A percentile compares a stretch with the other conserved stretches of the same genome.
phyloP scores from a whole-genome alignment of 495 filamentous ascomycete species.

The Terfezia boudieri region DNA sequence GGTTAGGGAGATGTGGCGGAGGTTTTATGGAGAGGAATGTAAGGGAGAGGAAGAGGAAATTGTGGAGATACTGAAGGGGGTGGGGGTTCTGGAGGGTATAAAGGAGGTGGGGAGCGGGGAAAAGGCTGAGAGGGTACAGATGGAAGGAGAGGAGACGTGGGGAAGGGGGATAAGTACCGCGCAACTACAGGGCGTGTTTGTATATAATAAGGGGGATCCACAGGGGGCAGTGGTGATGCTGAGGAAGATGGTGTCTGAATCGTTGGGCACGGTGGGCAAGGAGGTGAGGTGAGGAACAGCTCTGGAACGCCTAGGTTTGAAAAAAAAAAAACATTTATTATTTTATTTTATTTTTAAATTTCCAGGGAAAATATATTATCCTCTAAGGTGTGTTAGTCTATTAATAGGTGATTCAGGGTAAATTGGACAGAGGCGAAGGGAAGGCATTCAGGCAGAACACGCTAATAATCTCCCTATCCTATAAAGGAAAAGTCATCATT shows the following conservation, averaged over 20 bases:
- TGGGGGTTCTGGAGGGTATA: conserved; percentile 29
- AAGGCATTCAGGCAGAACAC: no score
- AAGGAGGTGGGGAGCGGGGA: conserved; percentile 25
- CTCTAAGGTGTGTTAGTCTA: no score
- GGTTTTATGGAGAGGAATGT: conserved; percentile 55
- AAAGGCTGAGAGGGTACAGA: conserved; percentile 21
- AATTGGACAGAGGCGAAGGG: no score
- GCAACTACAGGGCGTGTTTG: conserved; percentile 74
- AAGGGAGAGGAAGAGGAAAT: conserved; percentile 25
- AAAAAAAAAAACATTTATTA: not conserved
- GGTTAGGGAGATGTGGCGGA: conserved; percentile 70
- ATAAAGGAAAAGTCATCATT: no score
- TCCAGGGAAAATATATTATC: not conserved
- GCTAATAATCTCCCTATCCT: no score
- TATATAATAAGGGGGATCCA: conserved; percentile 82
- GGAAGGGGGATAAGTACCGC: conserved; percentile 50
- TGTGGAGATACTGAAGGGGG: conserved; percentile 27
- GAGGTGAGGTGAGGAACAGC: not conserved
- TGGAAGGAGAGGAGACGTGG: conserved; percentile 13
- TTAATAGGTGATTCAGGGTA: no score
- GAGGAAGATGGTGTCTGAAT: conserved; percentile 34
- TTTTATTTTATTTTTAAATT: not conserved
- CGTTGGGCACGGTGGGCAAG: not conserved
- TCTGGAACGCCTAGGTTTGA: not conserved
- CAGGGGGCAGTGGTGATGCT: conserved; percentile 67